Evolutionary conservation across 1,284 basidiomycete genomes (phyloP), one percentile per base, ranked within the genome.

Genomic region (Fomitopsis palustris): DNA sequence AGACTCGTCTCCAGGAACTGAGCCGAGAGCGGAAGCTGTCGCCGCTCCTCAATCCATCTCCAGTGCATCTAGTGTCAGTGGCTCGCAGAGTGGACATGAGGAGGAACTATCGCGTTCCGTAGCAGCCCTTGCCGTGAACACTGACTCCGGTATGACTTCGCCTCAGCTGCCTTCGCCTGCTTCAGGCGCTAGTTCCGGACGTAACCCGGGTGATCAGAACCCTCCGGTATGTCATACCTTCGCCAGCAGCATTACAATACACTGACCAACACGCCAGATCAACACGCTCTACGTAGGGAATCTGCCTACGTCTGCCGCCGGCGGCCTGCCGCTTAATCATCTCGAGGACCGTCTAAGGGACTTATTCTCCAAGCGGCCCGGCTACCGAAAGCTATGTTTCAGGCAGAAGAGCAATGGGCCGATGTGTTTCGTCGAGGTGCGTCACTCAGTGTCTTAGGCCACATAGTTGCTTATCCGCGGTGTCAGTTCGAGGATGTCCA

Each of bases 211-310:
- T 41, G 94, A 96, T 75, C 91, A 95, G 76, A 95, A 95, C 72
- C 92, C 92, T 67, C 92, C 93, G 5, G 87, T 89, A 71, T 69
- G 86, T 57, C 27, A 21, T 3, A 9, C 17, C 39, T 47, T 27
- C 39, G 23, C 45, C 29, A 12, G 49, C n/a, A n/a, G n/a, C n/a
- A n/a, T n/a, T n/a, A n/a, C n/a, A n/a, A 1, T 37, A 12, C 21
- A 33, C 29, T 55, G 17, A 55, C 31, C 4, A 31, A 53, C 61
- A 51, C 65, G 7, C 0, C 65, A 90, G 82, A 95, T 95, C 75
- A 96, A 96, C 70, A 97, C 95, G 3, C 81, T 98, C 16, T 98
- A 97, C 69, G 94, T 98, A 10, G 95, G 95, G 51, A 96, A 96
- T 69, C 76, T 98, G 56, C 95, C 95, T 2, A 92, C 89, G 3